Conservation (phyloP, 2,329 filamentous ascomycete genomes). For the Pyrenochaeta sp. region DNA sequence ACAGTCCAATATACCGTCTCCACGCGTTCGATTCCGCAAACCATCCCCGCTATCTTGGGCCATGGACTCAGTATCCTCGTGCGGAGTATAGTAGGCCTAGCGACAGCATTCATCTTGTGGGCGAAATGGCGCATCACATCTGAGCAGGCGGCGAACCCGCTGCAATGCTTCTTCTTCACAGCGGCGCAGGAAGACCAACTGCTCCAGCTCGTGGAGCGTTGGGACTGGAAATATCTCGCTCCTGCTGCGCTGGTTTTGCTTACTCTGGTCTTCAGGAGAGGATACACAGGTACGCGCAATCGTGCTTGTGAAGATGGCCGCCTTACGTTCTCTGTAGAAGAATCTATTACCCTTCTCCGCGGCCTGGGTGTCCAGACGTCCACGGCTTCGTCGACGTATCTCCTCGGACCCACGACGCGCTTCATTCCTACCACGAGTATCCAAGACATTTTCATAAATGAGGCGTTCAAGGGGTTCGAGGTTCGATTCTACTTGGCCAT, state of each 20-base stretch:
- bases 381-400: constrained; percentile 72
- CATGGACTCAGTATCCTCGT: constrained; percentile 55
- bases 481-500: constrained; percentile 89
- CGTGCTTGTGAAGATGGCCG: too few species aligned
- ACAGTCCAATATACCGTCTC: constrained; percentile 94
- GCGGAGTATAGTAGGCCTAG: constrained; percentile 53
- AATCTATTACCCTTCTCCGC: constrained; percentile 86
- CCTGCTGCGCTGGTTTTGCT: constrained; percentile 49
- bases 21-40: constrained; percentile 67
- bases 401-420: constrained; percentile 67
- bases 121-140: constrained; percentile 27
- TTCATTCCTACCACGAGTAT: constrained; percentile 93
- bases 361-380: constrained; percentile 91
- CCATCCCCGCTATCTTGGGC: constrained; percentile 54
- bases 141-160: constrained; percentile 2
- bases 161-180: constrained; percentile 13
- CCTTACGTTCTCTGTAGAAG: constrained; percentile 60
- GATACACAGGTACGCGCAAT: constrained; percentile 62
- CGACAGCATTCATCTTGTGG: constrained; percentile 49
- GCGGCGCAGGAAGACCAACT: constrained; percentile 25
- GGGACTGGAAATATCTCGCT: constrained; percentile 53
- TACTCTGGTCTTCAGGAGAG: constrained; percentile 56
- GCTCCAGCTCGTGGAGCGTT: constrained; percentile 46
- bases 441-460: constrained; percentile 91
- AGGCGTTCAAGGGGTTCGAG: constrained; percentile 92